phyloP scores from a whole-genome alignment of 345 rosid species.

The Physaria fendleri region DNA sequence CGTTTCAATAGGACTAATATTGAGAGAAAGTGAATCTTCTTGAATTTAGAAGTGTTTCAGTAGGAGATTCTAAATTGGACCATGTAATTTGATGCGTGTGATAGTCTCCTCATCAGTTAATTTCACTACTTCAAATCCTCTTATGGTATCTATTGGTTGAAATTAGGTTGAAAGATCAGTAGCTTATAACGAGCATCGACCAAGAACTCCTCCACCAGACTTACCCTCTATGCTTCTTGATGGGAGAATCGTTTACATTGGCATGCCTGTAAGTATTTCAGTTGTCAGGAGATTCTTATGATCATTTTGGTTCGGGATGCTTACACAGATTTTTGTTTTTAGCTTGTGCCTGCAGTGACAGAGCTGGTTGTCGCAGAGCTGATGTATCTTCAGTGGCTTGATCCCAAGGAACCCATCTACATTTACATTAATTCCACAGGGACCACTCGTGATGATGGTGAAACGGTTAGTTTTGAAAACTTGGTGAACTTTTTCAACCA shows the following conservation, averaged over 20 bases:
- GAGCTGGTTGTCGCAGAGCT: constrained; percentile 75
- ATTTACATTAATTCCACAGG: constrained; percentile 86
- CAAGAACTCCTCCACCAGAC: constrained; percentile 71
- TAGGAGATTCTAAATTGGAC: too few species aligned
- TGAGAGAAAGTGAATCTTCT: too few species aligned
- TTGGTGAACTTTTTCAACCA: neutral
- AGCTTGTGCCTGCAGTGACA: constrained; percentile 85
- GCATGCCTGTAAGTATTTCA: constrained; percentile 69
- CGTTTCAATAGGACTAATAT: too few species aligned
- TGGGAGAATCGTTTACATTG: constrained; percentile 78
- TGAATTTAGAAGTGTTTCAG: too few species aligned
- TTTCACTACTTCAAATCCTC: neutral
- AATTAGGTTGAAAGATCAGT: constrained; percentile 67
- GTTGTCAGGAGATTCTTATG: neutral
- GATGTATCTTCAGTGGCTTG: constrained; percentile 78
- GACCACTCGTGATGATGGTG: constrained; percentile 86
- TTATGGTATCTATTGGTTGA: neutral
- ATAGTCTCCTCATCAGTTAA: neutral
- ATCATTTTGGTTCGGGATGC: neutral
- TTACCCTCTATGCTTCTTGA: constrained; percentile 73
- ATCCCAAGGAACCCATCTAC: constrained; percentile 66
- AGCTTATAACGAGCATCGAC: constrained; percentile 50
- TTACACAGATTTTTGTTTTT: constrained; percentile 17
- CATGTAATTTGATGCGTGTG: neutral
- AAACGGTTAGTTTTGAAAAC: constrained; percentile 57